Conservation (phyloP, 2,329 filamentous ascomycete species). For the Trichoderma sp. region DNA sequence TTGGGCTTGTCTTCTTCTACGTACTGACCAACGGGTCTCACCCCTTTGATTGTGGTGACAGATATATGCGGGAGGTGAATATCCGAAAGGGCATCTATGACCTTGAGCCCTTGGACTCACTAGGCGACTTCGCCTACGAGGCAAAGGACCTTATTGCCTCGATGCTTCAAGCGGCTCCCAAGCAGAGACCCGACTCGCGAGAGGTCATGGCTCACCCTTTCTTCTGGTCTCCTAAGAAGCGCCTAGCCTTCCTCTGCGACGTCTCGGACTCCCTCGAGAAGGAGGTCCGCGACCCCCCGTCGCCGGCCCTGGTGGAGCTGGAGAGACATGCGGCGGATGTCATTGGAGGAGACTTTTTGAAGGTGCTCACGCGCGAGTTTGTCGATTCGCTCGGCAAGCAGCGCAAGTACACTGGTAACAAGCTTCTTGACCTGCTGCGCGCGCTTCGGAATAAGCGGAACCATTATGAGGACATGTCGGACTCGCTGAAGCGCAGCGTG, state of each 20-base stretch:
- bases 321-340: constrained; percentile 52
- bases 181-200: constrained; percentile 64
- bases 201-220: constrained; percentile 91
- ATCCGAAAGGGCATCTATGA: constrained; percentile 87
- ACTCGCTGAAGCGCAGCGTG: constrained; percentile 66
- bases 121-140: constrained; percentile 83
- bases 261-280: constrained; percentile 96
- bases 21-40: constrained; percentile 91
- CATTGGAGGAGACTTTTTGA: constrained; percentile 73
- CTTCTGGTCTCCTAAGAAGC: constrained; percentile 90
- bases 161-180: constrained; percentile 64
- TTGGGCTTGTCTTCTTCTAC: constrained; percentile 98
- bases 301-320: constrained; percentile 59
- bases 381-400: constrained; percentile 90
- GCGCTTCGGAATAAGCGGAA: constrained; percentile 95
- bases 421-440: constrained; percentile 80
- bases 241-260: constrained; percentile 89
- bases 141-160: constrained; percentile 80
- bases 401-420: constrained; percentile 84
- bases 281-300: constrained; percentile 80
- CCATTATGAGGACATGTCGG: constrained; percentile 95
- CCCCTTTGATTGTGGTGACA: constrained; percentile 90
- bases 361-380: constrained; percentile 72
- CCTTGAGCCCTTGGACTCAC: constrained; percentile 65
- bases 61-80: constrained; percentile 95